Evolutionary conservation across 2,329 filamentous ascomycete genomes (phyloP).

Genomic region (Cercospora sp.): DNA sequence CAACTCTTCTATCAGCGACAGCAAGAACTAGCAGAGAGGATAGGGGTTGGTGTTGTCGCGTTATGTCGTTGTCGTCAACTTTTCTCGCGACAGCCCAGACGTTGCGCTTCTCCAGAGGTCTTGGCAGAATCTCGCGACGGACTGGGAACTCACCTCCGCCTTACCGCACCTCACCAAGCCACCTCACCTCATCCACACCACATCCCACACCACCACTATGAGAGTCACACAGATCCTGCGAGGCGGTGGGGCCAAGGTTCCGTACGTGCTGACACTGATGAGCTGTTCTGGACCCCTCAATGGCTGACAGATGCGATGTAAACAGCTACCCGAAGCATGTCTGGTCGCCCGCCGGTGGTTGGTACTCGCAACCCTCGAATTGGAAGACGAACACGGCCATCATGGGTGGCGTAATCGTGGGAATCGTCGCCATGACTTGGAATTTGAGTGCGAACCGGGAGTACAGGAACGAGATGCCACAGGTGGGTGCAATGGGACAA

Average conservation of each 20-base stretch:
- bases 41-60: constrained; percentile 10
- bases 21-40: neutral
- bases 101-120: constrained; percentile 4
- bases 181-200: constrained; percentile 27
- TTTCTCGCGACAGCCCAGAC: constrained; percentile 4
- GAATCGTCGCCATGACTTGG: constrained; percentile 68
- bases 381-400: constrained; percentile 91
- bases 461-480: constrained; percentile 71
- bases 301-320: constrained; percentile 23
- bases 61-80: constrained; percentile 11
- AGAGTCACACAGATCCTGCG: constrained; percentile 35
- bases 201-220: constrained; percentile 30
- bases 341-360: constrained; percentile 97
- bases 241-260: constrained; percentile 80
- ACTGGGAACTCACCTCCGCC: constrained; percentile 10
- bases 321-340: constrained; percentile 63
- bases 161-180: constrained; percentile 13
- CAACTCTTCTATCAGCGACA: neutral
- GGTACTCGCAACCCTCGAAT: constrained; percentile 93
- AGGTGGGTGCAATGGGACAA: constrained; percentile 41
- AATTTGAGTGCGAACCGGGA: constrained; percentile 72
- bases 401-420: constrained; percentile 66
- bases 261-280: constrained; percentile 51
- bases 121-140: neutral
- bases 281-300: constrained; percentile 12